phyloP scores from a whole-genome alignment of 2,329 filamentous ascomycete genomes.

The Ascochyta viciae-villosae region DNA sequence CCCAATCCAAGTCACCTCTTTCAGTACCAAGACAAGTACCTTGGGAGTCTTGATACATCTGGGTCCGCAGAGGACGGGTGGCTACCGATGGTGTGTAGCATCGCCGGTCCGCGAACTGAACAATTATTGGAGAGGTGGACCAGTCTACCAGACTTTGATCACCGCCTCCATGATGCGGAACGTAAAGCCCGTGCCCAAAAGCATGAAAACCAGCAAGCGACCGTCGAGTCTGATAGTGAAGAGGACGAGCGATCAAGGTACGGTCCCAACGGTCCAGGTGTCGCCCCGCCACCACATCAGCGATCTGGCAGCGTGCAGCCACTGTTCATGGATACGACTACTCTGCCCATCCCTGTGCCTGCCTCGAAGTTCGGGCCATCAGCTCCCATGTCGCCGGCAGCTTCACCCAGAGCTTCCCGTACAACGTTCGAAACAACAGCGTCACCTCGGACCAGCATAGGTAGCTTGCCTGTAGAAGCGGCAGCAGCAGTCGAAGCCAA shows the following conservation, averaged over 20 bases:
- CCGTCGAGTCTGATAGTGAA: conserved; percentile 46
- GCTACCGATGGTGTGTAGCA: conserved; percentile 33
- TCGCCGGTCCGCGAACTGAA: conserved; percentile 34
- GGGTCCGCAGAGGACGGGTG: conserved; percentile 29
- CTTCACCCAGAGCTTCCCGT: conserved; percentile 33
- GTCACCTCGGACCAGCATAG: conserved; percentile 37
- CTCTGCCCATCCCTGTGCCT: conserved; percentile 30
- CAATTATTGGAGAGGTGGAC: conserved; percentile 44
- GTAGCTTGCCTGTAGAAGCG: conserved; percentile 38
- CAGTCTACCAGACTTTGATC: conserved; percentile 40
- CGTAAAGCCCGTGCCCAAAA: conserved; percentile 30
- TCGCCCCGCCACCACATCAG: conserved; percentile 20
- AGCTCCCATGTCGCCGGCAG: conserved; percentile 34
- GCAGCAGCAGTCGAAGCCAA: conserved; percentile 42
- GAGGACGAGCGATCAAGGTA: conserved; percentile 32
- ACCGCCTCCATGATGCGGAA: conserved; percentile 34
- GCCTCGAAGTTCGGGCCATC: conserved; percentile 26
- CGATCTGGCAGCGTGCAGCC: conserved; percentile 35
- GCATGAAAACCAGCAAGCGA: conserved; percentile 40
- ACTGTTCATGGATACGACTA: conserved; percentile 36
- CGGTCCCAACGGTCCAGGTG: conserved; percentile 16
- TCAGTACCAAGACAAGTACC: conserved; percentile 38
- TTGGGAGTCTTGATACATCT: conserved; percentile 34
- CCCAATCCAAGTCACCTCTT: conserved; percentile 34
- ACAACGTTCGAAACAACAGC: conserved; percentile 23